These are phyloP conservation scores for Cynanchum wilfordii DNA, from an alignment of 257 asterid species.

Conservation along the genomic window DNA sequence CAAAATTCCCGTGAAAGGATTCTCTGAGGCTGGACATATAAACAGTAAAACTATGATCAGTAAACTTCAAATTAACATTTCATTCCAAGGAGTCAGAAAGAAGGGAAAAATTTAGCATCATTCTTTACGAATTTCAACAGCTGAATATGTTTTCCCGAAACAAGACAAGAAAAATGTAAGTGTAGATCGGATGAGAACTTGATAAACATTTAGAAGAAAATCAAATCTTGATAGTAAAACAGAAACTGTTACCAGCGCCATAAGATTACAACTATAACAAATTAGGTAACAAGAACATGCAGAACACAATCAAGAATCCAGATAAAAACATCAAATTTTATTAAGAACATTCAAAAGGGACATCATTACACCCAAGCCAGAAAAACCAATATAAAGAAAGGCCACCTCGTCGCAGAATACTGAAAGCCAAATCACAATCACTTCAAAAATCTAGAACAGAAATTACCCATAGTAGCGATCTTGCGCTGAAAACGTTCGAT, in stretches of 20 bases:
- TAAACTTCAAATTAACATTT: neutral
- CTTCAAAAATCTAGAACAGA: neutral
- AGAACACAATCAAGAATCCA: neutral
- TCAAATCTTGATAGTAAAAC: neutral
- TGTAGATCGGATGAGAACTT: neutral
- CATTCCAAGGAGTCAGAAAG: neutral
- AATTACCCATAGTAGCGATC: constrained; percentile 65
- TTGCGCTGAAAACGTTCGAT: constrained; percentile 51
- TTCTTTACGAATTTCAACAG: neutral
- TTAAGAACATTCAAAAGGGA: neutral
- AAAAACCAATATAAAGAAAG: neutral
- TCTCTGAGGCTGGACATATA: constrained; percentile 53
- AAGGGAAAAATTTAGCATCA: neutral
- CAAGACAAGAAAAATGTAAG: neutral
- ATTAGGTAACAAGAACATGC: neutral
- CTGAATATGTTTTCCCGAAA: neutral
- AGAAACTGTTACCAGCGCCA: neutral
- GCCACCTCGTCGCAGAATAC: neutral
- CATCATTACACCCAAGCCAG: neutral
- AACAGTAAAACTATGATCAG: neutral
- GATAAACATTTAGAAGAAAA: neutral
- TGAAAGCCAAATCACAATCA: too few relatives aligned
- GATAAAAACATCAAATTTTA: neutral
- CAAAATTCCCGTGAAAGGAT: constrained; percentile 64
- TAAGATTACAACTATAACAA: neutral